Conservation (phyloP, 768 basidiomycete genomes). For the Xerocomellus amylosporus region DNA sequence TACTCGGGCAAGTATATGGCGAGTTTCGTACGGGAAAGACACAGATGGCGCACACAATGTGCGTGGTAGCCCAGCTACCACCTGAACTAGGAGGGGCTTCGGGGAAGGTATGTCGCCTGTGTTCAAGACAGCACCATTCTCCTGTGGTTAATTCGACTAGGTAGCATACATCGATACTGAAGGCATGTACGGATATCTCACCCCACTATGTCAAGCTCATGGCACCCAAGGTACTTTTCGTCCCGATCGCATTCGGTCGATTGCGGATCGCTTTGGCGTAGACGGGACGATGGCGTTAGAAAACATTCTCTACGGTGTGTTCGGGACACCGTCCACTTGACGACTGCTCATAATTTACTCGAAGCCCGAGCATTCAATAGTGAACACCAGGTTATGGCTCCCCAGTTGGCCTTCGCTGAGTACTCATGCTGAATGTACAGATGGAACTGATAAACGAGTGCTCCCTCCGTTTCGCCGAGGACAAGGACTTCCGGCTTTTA, state of each 20-base stretch:
- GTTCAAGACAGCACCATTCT: conserved; percentile 1
- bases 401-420: neutral
- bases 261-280: conserved; percentile 94
- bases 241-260: conserved; percentile 86
- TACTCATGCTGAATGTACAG: conserved; percentile 35
- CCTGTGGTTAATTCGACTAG: conserved; percentile 33
- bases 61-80: conserved; percentile 86
- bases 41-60: conserved; percentile 93
- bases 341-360: conserved; percentile 8
- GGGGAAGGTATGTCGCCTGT: conserved; percentile 59
- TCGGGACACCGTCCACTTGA: neutral
- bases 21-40: conserved; percentile 97
- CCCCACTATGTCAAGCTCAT: conserved; percentile 21
- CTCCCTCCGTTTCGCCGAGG: conserved; percentile 84
- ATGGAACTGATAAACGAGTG: conserved; percentile 93
- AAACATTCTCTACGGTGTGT: conserved; percentile 83
- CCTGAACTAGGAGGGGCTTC: conserved; percentile 86
- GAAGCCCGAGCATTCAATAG: conserved; percentile 87
- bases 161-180: conserved; percentile 94
- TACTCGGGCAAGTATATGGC: conserved; percentile 67
- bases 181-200: conserved; percentile 37
- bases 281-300: conserved; percentile 83
- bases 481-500: conserved; percentile 76
- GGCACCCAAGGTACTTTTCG: conserved; percentile 77
- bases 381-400: conserved; percentile 73